A percentile compares a stretch with the other conserved stretches of the same genome.
Evolutionary conservation across 2,329 filamentous ascomycete species (phyloP).

Genomic region (Stagonosporopsis cucurbitacearum): DNA sequence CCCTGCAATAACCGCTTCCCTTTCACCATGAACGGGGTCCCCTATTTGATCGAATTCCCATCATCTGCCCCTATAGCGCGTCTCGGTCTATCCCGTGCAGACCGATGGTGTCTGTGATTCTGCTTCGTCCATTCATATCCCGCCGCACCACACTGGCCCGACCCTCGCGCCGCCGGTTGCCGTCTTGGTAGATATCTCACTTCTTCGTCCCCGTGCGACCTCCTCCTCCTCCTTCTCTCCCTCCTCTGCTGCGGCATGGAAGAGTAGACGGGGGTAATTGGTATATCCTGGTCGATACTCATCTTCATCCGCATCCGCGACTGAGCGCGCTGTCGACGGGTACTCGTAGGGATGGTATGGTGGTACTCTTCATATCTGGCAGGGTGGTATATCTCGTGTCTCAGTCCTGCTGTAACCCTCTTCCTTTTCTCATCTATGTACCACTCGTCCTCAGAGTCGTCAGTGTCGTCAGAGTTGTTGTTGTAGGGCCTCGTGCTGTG

Average conservation of each 20-base stretch:
- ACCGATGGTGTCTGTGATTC: not conserved
- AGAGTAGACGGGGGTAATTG: not conserved
- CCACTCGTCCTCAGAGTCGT: not conserved
- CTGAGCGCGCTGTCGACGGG: too few species aligned
- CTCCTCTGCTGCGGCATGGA: too few species aligned
- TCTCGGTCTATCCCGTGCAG: not conserved
- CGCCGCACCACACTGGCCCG: not conserved
- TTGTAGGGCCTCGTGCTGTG: too few species aligned
- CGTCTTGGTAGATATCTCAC: not conserved
- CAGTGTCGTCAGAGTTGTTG: not conserved
- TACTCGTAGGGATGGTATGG: too few species aligned
- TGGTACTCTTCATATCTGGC: too few species aligned
- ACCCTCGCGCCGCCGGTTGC: not conserved
- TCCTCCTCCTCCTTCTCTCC: too few species aligned
- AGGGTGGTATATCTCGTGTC: too few species aligned
- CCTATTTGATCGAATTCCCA: not conserved
- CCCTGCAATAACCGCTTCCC: too few species aligned
- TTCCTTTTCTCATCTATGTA: too few species aligned
- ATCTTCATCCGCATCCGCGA: not conserved
- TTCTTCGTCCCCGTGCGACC: not conserved
- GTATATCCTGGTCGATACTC: not conserved
- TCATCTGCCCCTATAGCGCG: not conserved
- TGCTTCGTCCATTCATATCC: conserved; percentile 12
- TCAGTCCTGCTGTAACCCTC: too few species aligned
- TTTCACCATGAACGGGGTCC: too few species aligned